phyloP scores from a whole-genome alignment of 495 filamentous ascomycete species.

The Oleoguttula mirabilis region DNA sequence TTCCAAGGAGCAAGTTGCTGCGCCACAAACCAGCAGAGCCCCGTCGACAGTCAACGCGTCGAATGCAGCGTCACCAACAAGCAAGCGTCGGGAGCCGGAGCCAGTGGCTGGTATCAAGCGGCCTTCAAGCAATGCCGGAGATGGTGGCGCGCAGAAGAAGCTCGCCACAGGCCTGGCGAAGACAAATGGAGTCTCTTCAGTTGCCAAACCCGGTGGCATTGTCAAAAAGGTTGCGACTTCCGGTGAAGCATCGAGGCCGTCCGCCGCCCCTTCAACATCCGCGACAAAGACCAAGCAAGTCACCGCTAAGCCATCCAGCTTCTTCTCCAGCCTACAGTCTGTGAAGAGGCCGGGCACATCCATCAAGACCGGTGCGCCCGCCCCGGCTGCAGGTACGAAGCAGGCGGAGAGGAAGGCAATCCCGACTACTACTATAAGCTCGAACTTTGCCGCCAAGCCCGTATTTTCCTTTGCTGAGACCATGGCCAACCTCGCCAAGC shows the following conservation, averaged over 20 bases:
- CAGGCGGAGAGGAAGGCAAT: conserved; percentile 31
- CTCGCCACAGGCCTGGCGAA: conserved; percentile 30
- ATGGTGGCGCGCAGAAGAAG: conserved; percentile 32
- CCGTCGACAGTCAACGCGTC: conserved; percentile 32
- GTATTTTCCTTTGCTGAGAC: conserved; percentile 36
- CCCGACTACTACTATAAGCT: conserved; percentile 26
- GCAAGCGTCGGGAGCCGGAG: conserved; percentile 25
- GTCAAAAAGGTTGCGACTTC: conserved; percentile 22
- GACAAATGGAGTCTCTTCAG: conserved; percentile 29
- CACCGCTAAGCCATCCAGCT: conserved; percentile 44
- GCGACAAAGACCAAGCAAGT: conserved; percentile 41
- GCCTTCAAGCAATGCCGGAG: conserved; percentile 25
- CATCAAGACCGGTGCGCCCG: conserved; percentile 23
- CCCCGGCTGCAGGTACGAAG: conserved; percentile 17
- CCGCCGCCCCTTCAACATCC: conserved; percentile 21
- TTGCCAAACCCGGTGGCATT: conserved; percentile 9
- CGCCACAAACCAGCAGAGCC: background rate
- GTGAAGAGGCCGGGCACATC: conserved; percentile 50
- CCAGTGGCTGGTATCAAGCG: conserved; percentile 38
- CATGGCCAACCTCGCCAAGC: conserved; percentile 55
- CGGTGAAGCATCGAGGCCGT: background rate
- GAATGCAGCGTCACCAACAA: conserved; percentile 17
- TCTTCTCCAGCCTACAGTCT: conserved; percentile 47
- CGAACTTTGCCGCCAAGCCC: conserved; percentile 26
- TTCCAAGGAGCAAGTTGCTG: conserved; percentile 26